phyloP scores from a whole-genome alignment of 2,329 filamentous ascomycete species.

The Colletotrichum graminicola region DNA sequence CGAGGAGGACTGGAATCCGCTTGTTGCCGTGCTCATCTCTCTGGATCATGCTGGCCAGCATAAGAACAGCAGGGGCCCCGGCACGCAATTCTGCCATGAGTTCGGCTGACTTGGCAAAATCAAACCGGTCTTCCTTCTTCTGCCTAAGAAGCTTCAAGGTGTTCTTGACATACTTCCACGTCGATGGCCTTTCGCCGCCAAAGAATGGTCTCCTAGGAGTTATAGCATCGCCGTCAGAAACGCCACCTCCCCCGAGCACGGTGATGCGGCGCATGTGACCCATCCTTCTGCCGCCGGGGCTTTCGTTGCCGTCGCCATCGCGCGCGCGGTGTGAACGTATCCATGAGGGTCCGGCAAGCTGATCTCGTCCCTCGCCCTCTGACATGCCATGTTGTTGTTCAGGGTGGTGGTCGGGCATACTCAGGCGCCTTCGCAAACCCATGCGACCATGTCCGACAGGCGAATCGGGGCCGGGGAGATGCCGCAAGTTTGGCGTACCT shows the following conservation, averaged over 20 bases:
- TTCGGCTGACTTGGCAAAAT: constrained; percentile 95
- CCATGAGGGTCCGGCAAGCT: constrained; percentile 67
- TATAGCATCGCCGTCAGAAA: constrained; percentile 73
- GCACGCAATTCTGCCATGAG: constrained; percentile 95
- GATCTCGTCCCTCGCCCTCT: constrained; percentile 79
- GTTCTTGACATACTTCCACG: constrained; percentile 93
- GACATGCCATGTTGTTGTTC: constrained; percentile 75
- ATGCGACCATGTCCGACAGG: constrained; percentile 59
- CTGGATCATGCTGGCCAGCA: constrained; percentile 97
- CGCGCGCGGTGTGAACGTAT: constrained; percentile 56
- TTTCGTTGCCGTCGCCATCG: constrained; percentile 64
- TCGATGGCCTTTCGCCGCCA: constrained; percentile 75
- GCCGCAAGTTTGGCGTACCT: constrained; percentile 68
- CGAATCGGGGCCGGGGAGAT: constrained; percentile 56
- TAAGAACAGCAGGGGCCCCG: constrained; percentile 91
- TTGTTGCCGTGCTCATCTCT: constrained; percentile 96
- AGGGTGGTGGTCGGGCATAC: constrained; percentile 71
- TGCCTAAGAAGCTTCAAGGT: constrained; percentile 84
- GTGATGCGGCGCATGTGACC: constrained; percentile 76
- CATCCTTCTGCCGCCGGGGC: constrained; percentile 62
- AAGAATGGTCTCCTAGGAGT: constrained; percentile 70
- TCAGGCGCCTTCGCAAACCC: constrained; percentile 73
- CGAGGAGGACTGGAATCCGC: constrained; percentile 92
- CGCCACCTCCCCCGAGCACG: constrained; percentile 73
- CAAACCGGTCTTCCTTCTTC: constrained; percentile 88